A percentile compares a stretch with the other conserved stretches of the same genome.
phyloP scores from a whole-genome alignment of 1,284 basidiomycete genomes.

The Naganishia albida region DNA sequence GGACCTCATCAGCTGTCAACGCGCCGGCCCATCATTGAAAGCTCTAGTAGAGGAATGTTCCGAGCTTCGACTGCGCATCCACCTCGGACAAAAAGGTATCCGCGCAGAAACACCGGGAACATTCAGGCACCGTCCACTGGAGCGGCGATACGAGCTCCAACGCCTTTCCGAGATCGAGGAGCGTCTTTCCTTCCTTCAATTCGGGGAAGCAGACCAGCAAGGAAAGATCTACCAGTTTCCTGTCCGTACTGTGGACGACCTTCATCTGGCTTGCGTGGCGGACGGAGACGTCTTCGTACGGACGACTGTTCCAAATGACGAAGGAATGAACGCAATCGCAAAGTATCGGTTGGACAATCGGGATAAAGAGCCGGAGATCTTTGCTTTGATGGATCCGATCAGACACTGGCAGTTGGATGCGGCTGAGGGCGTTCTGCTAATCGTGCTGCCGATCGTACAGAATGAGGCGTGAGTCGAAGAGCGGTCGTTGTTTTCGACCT shows the following conservation, averaged over 20 bases:
- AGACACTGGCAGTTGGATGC: neutral
- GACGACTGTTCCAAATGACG: no score
- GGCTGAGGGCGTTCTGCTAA: neutral
- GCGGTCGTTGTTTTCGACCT: no score
- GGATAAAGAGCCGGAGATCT: neutral
- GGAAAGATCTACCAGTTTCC: neutral
- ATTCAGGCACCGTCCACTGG: no score
- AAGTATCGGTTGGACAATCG: neutral
- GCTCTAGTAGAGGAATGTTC: neutral
- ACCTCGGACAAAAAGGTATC: conserved; percentile 3
- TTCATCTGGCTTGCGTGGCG: neutral
- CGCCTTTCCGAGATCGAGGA: neutral
- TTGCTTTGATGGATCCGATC: neutral
- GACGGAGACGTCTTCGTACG: neutral
- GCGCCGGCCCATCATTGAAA: neutral
- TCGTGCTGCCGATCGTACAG: neutral
- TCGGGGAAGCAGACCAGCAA: neutral
- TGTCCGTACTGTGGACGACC: neutral
- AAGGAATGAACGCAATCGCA: neutral
- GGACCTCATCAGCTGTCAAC: neutral
- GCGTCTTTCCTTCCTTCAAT: neutral
- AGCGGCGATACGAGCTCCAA: neutral
- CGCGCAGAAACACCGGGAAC: no score
- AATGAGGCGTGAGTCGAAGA: neutral
- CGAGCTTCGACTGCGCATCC: neutral